Evolutionary conservation across 192 early-diverging fungal genomes (phyloP).

Genomic region (Gaertneriomyces sp.): DNA sequence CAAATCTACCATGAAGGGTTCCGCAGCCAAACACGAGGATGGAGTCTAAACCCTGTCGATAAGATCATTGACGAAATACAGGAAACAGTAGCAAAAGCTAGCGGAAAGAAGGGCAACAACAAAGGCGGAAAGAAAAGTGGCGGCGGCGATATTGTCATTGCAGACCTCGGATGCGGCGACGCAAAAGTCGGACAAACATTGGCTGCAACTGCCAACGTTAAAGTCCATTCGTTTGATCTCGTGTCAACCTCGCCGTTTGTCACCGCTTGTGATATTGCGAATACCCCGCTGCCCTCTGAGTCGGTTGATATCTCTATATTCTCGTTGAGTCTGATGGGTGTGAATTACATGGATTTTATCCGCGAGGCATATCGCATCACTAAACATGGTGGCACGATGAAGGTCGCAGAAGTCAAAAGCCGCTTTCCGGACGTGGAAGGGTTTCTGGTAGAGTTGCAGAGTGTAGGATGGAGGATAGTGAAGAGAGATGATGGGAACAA

Average conservation of each 20-base stretch:
- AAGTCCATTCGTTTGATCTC: conserved; percentile 76
- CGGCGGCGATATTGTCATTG: conserved; percentile 51
- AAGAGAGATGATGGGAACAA: conserved; percentile 78
- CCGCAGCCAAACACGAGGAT: conserved; percentile 80
- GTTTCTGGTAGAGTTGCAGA: conserved; percentile 69
- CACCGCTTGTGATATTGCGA: conserved; percentile 87
- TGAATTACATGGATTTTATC: conserved; percentile 88
- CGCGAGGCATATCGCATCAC: conserved; percentile 84
- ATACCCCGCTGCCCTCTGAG: conserved; percentile 69
- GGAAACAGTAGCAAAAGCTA: not conserved
- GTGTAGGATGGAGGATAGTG: conserved; percentile 72
- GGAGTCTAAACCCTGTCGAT: conserved; percentile 94
- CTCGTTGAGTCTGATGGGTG: conserved; percentile 94
- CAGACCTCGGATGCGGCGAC: conserved; percentile 96
- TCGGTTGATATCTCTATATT: conserved; percentile 84
- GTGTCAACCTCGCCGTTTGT: conserved; percentile 74
- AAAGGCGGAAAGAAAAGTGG: conserved; percentile 35
- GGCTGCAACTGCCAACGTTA: conserved; percentile 38
- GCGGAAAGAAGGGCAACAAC: too few relatives aligned
- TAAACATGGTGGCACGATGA: conserved; percentile 74
- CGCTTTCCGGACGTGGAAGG: conserved; percentile 75
- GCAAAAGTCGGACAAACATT: conserved; percentile 76
- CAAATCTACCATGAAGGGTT: conserved; percentile 95
- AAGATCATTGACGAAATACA: conserved; percentile 68
- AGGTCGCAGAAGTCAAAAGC: conserved; percentile 92